Conservation (phyloP, 2,329 filamentous ascomycete genomes). For the Fusarium sp. region DNA sequence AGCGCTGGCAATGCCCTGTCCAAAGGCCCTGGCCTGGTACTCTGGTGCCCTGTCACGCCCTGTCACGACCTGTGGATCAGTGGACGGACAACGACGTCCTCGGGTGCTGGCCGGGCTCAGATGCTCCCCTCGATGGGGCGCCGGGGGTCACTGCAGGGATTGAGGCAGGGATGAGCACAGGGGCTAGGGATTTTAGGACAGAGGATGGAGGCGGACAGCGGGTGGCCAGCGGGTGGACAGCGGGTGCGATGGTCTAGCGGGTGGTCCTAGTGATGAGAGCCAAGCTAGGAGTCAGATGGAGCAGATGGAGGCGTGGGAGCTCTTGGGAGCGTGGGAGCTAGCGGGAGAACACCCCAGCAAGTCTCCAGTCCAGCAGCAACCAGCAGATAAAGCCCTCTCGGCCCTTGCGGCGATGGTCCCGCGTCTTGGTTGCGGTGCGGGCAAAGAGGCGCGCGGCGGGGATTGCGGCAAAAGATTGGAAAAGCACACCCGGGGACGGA, state of each 20-base stretch:
- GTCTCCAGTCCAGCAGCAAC: neutral
- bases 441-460: constrained; percentile 6
- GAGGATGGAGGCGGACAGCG: constrained; percentile 21
- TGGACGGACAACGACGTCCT: constrained; percentile 31
- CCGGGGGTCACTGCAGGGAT: constrained; percentile 34
- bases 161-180: constrained; percentile 17
- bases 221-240: constrained; percentile 38
- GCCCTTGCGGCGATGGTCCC: constrained; percentile 5
- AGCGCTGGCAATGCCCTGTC: constrained; percentile 18
- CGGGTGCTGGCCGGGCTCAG: constrained; percentile 30
- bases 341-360: constrained; percentile 21
- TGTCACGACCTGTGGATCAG: constrained; percentile 38
- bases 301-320: constrained; percentile 6
- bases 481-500: constrained; percentile 3
- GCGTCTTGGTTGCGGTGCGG: neutral
- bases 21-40: constrained; percentile 10
- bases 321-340: neutral
- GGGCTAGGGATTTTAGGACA: constrained; percentile 32
- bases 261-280: constrained; percentile 16
- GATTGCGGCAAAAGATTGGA: constrained; percentile 14
- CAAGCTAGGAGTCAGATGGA: neutral
- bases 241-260: constrained; percentile 38
- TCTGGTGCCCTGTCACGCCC: constrained; percentile 33
- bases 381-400: constrained; percentile 13
- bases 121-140: constrained; percentile 13